phyloP scores from a whole-genome alignment of 176 grass and related monocot species.

The Aegilops tauschii region DNA sequence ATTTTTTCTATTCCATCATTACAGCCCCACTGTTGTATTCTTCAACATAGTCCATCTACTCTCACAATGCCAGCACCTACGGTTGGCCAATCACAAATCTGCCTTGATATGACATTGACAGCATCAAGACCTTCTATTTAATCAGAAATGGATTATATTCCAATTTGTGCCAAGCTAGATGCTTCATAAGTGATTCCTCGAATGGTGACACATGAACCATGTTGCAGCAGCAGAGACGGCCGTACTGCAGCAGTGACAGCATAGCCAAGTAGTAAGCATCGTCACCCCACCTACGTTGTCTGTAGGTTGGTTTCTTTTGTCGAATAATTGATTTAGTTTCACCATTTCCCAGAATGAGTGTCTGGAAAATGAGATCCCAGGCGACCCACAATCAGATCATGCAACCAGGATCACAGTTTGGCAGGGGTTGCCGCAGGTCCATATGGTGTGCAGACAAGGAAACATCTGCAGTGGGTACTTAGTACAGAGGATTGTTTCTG shows the following conservation, averaged over 20 bases:
- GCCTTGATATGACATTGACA: not conserved
- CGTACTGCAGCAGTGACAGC: not conserved
- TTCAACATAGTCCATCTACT: not conserved
- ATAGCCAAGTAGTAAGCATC: not conserved
- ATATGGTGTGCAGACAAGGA: not conserved
- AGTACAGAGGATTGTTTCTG: not conserved
- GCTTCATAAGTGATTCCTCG: not conserved
- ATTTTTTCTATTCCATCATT: not conserved
- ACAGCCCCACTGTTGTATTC: not conserved
- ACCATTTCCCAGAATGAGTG: not conserved
- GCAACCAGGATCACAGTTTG: not conserved
- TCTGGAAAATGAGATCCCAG: not conserved
- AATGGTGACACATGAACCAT: not conserved
- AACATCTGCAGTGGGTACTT: not conserved
- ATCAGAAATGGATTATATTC: not conserved
- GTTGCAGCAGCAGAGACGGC: not conserved
- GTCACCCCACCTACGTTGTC: not conserved
- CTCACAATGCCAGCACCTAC: not conserved
- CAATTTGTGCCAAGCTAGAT: not conserved
- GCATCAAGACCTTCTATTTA: not conserved
- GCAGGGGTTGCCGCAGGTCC: not conserved
- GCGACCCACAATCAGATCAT: not conserved
- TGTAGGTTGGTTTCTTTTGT: not conserved
- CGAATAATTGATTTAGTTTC: not conserved
- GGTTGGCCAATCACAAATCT: not conserved